These are phyloP conservation scores for Tuber borchii DNA, from an alignment of 495 filamentous ascomycete genomes.

Conservation along the genomic window DNA sequence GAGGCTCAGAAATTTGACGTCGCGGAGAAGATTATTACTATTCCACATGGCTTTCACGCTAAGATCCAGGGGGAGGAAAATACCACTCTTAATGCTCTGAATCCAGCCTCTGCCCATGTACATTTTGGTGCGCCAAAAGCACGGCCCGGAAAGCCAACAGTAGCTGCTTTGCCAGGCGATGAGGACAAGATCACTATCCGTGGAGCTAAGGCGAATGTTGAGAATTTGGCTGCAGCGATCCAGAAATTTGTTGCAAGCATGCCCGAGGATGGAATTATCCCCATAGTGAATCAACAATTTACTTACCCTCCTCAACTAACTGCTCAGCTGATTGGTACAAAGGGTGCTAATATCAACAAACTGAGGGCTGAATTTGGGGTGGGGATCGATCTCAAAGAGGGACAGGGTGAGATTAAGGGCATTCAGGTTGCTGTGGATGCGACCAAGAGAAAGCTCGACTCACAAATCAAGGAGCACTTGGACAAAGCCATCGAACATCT, in stretches of 20 bases:
- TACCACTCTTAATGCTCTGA: conserved; percentile 40
- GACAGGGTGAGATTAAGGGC: conserved; percentile 57
- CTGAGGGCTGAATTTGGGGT: conserved; percentile 96
- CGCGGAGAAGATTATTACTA: conserved; percentile 56
- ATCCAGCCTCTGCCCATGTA: conserved; percentile 34
- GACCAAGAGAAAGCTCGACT: conserved; percentile 47
- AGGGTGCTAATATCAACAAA: conserved; percentile 88
- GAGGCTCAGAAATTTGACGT: conserved; percentile 62
- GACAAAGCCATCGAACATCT: conserved; percentile 36
- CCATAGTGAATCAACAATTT: conserved; percentile 66
- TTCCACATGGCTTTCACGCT: conserved; percentile 68
- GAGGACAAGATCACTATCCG: conserved; percentile 61
- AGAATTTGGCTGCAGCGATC: conserved; percentile 62
- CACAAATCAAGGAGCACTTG: conserved; percentile 45
- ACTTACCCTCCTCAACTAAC: conserved; percentile 92
- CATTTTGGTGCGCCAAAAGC: conserved; percentile 31
- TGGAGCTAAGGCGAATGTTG: conserved; percentile 65
- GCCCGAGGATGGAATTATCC: conserved; percentile 80
- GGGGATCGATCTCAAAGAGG: conserved; percentile 82
- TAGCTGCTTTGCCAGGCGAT: conserved; percentile 52
- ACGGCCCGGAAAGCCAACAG: conserved; percentile 50
- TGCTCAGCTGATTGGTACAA: conserved; percentile 85
- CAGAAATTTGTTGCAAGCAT: conserved; percentile 74
- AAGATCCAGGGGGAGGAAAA: conserved; percentile 69
- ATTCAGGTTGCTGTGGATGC: conserved; percentile 66